Percentiles rank a stretch among this genome's conserved stretches.
Evolutionary conservation across 495 filamentous ascomycete species (phyloP).

Genomic region (Poronia punctata): DNA sequence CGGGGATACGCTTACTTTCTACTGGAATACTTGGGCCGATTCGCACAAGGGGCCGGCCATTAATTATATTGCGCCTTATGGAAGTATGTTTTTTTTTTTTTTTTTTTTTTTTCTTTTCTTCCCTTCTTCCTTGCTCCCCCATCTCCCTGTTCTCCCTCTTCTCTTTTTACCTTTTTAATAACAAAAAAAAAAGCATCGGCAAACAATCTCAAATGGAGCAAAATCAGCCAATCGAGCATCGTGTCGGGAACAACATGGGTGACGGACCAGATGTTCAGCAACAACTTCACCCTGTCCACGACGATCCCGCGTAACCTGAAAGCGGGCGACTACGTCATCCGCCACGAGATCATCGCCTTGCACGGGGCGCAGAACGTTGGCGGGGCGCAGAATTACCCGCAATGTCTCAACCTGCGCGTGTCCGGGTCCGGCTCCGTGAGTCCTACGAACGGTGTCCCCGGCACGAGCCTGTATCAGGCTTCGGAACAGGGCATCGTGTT

Average conservation of each 20-base stretch:
- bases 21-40: conserved; percentile 42
- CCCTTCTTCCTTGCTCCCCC: too few species aligned
- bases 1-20: conserved; percentile 26
- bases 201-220: conserved; percentile 35
- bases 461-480: conserved; percentile 47
- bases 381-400: conserved; percentile 63
- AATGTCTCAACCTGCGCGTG: conserved; percentile 60
- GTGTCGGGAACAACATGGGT: conserved; percentile 51
- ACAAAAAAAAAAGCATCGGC: too few species aligned
- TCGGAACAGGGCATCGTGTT: conserved; percentile 49
- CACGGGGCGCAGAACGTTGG: conserved; percentile 46
- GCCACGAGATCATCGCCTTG: conserved; percentile 65
- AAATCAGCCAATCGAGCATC: conserved; percentile 44
- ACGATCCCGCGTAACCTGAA: conserved; percentile 52
- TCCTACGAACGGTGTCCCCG: conserved; percentile 29
- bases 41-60: conserved; percentile 28
- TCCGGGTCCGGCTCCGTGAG: conserved; percentile 48
- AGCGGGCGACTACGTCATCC: conserved; percentile 59
- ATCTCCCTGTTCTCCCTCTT: too few species aligned
- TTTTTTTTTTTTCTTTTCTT: too few species aligned
- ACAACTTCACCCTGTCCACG: conserved; percentile 53
- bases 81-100: conserved; percentile 24
- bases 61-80: conserved; percentile 60
- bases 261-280: conserved; percentile 50
- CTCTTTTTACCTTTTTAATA: too few species aligned